Evolutionary conservation across 108 stramenopile genomes (phyloP), one percentile per base, ranked within the genome.

Genomic region (Nannochloropsis gaditana): DNA sequence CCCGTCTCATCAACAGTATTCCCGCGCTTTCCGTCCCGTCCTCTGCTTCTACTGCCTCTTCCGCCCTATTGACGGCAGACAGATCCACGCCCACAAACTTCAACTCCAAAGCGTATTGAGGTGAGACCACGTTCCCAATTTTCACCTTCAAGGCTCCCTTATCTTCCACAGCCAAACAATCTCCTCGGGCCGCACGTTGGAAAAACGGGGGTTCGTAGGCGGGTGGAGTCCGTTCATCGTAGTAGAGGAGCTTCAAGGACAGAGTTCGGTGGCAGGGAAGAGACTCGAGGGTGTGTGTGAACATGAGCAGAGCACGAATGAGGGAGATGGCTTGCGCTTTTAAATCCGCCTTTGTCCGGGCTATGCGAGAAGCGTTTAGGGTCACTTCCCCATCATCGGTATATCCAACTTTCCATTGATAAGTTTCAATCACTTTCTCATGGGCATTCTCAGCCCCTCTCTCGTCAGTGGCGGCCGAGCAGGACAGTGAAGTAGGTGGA

Each of bases 41-140:
- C 59, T 73, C 59, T n/a, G 15, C 59, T n/a, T 73, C 59, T 8
- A 15, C 59, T n/a, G 15, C 59, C 5, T 73, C 59, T n/a, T n/a
- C n/a, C 6, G 5, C n/a, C 59, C 59, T 8, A 15, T n/a, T 6
- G 5, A 73, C 59, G 2, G n/a, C 59, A 73, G 19, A n/a, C 59
- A n/a, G 59, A 21, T 82, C 82, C 43, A 82, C 82, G 9, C 82
- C 82, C 19, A 45, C 82, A 82, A 82, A 82, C 4, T 82, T 82
- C 44, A 82, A 45, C 82, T 82, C 44, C 43, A 82, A 9, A 19
- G 43, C 45, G 9, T 82, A 45, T 19, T 82, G 45, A 15, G 82
- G 82, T 3, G 82, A 45, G 15, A 19, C 21, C 44, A 82, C 44
- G 19, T 21, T 9, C 45, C 82, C 82, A n/a, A 82, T 82, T 21